Base-by-base conservation (phyloP, 129 eudicot genomes). In the Smallanthus sonchifolius region DNA sequence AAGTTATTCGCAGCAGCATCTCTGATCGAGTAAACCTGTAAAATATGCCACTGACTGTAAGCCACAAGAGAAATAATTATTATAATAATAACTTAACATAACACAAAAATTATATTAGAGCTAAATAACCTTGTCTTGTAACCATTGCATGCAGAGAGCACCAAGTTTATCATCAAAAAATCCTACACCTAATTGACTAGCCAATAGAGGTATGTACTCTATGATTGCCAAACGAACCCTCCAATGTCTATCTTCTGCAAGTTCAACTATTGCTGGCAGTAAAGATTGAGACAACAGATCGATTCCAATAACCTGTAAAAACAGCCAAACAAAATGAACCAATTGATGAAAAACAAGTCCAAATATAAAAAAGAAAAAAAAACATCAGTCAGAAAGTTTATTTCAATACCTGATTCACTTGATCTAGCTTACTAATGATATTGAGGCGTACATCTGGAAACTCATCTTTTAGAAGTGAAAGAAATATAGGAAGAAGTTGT, bases 201-300 rank as follows among this genome's bases (percentile, higher is more conserved):
- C 97, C 86, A 95, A 83, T 38, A 95, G 67, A 36, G 99, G 99
- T 56, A 95, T 95, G 83, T 95, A 95, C 77, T 95, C 99, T 13
- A 95, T 95, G 67, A 95, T 91, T 73, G 99, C 99, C 66, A 95
- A 94, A 14, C 99, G 91, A 20, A 95, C 99, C 84, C 99, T 80
- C 99, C 99, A 95, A 83, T 95, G 99, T 72, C 99, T 88, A 71
- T 95, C 99, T 77, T 95, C 99, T n/a, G 99, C 99, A 76, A 95
- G 96, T 90, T 95, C 99, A 44, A 95, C 99, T 16, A 95, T 95
- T 30, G 99, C 99, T 32, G 99, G 99, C 47, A 95, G 60, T 55
- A 95, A 70, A 68, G 99, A 95, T 74, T 91, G 99, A 30, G 99
- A 95, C 74, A 95, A 72, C 7, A 95, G 85, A 85, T 95, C 99